Conservation (phyloP, 2,329 filamentous ascomycete genomes). For the Aspergillus caelatus region DNA sequence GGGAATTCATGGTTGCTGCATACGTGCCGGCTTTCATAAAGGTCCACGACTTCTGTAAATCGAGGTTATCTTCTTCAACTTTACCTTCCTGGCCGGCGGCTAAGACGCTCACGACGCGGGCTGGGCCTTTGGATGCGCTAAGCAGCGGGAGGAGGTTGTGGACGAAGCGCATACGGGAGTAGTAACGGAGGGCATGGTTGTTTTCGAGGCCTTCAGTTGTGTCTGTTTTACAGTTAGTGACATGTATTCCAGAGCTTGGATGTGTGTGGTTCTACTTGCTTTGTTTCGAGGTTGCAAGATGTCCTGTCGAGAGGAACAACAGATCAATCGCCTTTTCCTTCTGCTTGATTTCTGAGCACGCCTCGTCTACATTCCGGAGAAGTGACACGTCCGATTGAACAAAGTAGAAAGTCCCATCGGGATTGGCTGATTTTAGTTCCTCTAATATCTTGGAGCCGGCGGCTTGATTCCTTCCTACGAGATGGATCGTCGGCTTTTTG, state of each 20-base stretch:
- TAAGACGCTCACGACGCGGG: constrained; percentile 60
- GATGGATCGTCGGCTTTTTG: constrained; percentile 47
- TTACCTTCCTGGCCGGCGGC: constrained; percentile 56
- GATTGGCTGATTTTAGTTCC: constrained; percentile 49
- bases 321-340: constrained; percentile 59
- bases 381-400: constrained; percentile 39
- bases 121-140: constrained; percentile 47
- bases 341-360: constrained; percentile 53
- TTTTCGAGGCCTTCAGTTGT: constrained; percentile 61
- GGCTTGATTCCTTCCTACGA: constrained; percentile 50
- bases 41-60: constrained; percentile 22
- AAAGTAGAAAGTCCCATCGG: constrained; percentile 25
- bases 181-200: constrained; percentile 56
- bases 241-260: not conserved
- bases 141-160: constrained; percentile 61
- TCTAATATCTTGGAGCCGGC: constrained; percentile 40
- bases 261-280: not conserved
- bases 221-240: constrained; percentile 41
- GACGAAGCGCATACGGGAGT: constrained; percentile 61
- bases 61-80: constrained; percentile 55
- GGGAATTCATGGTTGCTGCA: constrained; percentile 47
- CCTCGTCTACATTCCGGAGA: constrained; percentile 52
- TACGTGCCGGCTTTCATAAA: constrained; percentile 47
- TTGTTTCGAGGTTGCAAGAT: constrained; percentile 35
- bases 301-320: constrained; percentile 56